Evolutionary conservation across 1,139 yeast species (phyloP).

Genomic region (Yamadazyma jaroonii): DNA sequence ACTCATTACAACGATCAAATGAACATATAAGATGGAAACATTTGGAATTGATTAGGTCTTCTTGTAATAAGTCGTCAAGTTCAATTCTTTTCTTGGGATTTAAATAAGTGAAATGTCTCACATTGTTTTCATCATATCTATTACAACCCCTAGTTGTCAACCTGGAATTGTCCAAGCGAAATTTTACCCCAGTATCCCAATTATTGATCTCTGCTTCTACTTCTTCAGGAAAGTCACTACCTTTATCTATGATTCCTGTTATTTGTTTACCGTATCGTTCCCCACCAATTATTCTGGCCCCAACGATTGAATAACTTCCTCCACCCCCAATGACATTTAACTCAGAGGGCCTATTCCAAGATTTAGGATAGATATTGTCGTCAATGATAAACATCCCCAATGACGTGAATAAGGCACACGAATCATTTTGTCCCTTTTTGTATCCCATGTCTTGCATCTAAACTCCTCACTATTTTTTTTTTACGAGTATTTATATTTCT

Average conservation of each 20-base stretch:
- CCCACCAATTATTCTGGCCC: constrained; percentile 59
- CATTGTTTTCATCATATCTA: constrained; percentile 61
- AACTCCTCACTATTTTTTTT: no score
- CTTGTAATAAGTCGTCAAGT: constrained; percentile 51
- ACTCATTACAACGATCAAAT: constrained; percentile 53
- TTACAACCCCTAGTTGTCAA: constrained; percentile 82
- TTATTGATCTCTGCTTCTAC: constrained; percentile 44
- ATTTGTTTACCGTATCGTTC: constrained; percentile 31
- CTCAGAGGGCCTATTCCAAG: constrained; percentile 39
- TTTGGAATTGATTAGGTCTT: constrained; percentile 36
- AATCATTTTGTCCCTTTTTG: no score
- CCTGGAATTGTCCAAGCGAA: constrained; percentile 50
- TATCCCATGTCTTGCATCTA: no score
- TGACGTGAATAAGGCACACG: constrained; percentile 30
- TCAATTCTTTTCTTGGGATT: constrained; percentile 66
- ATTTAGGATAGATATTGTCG: constrained; percentile 62
- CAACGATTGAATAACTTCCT: constrained; percentile 80
- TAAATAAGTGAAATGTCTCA: constrained; percentile 42
- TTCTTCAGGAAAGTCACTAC: constrained; percentile 65
- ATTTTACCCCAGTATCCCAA: constrained; percentile 64
- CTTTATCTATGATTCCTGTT: constrained; percentile 76
- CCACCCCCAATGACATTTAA: constrained; percentile 81
- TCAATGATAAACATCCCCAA: constrained; percentile 94
- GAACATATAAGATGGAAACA: constrained; percentile 77
- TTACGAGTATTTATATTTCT: no score